Base-by-base conservation (phyloP, 2,329 filamentous ascomycete genomes). In the Microcera coccophila region DNA sequence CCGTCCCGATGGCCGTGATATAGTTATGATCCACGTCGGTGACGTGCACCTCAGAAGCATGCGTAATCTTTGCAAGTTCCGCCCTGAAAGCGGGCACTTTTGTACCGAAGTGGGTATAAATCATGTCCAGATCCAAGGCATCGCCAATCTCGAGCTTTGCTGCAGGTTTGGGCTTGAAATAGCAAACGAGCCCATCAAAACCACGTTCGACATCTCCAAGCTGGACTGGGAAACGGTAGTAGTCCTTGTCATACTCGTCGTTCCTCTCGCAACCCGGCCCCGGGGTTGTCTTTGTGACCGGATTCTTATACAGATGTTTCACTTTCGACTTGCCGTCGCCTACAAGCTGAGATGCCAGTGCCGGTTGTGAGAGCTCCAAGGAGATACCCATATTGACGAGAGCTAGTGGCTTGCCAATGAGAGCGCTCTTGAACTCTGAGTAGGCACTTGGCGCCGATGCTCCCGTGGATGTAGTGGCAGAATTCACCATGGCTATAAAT, bases 331-430 rank as follows among this genome's bases (percentile, higher is more conserved):
- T 15, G 8, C 12, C 29, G 5, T 32, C 29, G 2, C 48, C 39
- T 2, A 42, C 59, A 4, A 47, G 58, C 33, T 64, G 57, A 10
- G 40, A 20, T 47, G 5, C 17, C 3, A 49, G 32, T 4, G 50
- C 41, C 3, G 45, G 42, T 0, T 29, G 22, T 4, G 42, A 56
- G 2, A 72, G 52, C 51, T 73, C 69, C 0, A 73, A 43, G 0
- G 59, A 64, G 54, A 54, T 68, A 3, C 66, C 70, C 14, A 57
- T 60, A 26, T 72, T 68, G 12, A 65, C 63, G 0, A 73, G 58
- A 0, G 70, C 70, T 0, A 73, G 54, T 0, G 71, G 70, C 34
- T 62, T 64, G 1, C 70, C 70, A 2, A 71, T 53, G 8, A 71
- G 47, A 0, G 65, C 54, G 44, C 54, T 61, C 4, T 62, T 33